Evolutionary conservation across 1,284 basidiomycete species (phyloP).

Genomic region (Leccinum insigne): DNA sequence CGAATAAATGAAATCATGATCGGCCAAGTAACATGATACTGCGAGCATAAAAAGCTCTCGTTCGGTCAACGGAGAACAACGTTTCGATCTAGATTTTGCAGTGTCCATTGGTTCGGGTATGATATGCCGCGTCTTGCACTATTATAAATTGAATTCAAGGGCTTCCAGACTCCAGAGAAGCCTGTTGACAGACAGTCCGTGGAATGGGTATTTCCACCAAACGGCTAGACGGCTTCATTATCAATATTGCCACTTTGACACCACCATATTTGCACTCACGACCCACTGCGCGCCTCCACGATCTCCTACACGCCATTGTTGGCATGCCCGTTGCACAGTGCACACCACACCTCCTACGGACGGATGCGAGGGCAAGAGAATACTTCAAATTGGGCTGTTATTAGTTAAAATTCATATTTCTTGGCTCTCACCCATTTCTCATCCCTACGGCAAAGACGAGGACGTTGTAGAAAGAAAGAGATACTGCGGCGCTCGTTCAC

Average conservation of each 20-base stretch:
- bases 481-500: not conserved
- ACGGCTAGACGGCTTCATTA: conserved; percentile 2
- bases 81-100: conserved; percentile 1
- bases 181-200: conserved; percentile 9
- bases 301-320: conserved; percentile 7
- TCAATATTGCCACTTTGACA: not conserved
- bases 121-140: not conserved
- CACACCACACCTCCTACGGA: not conserved
- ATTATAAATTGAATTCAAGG: not conserved
- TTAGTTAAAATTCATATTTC: not conserved
- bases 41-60: not conserved
- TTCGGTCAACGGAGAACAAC: conserved; percentile 1
- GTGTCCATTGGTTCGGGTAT: conserved; percentile 3
- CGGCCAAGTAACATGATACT: not conserved
- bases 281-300: conserved; percentile 4
- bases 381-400: conserved; percentile 2
- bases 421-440: not conserved
- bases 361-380: not conserved
- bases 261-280: not conserved
- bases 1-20: conserved; percentile 13
- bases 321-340: conserved; percentile 3
- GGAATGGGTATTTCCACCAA: conserved; percentile 10
- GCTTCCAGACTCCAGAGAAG: conserved; percentile 2
- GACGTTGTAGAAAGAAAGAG: not conserved
- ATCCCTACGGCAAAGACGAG: not conserved